Percentiles rank a stretch among this genome's conserved stretches.
phyloP scores from a whole-genome alignment of 2,329 filamentous ascomycete genomes.

The Lachnum nothofagi region DNA sequence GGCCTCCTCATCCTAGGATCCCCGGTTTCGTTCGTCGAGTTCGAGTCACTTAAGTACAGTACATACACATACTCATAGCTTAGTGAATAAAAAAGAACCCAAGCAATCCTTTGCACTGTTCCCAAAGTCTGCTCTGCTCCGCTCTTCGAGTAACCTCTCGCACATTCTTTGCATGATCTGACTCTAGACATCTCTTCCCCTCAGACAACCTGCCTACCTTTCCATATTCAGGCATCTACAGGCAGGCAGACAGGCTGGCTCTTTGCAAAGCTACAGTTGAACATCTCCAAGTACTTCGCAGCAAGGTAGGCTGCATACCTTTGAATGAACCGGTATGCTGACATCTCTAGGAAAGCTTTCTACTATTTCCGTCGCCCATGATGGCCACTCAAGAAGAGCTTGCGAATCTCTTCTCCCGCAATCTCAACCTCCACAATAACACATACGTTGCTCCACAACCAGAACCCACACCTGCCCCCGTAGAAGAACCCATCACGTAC shows the following conservation, averaged over 20 bases:
- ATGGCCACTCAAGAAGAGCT: slow-evolving; percentile 76
- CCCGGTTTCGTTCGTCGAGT: slow-evolving; percentile 24
- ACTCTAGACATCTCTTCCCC: slow-evolving; percentile 25
- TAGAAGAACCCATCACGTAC: slow-evolving; percentile 56
- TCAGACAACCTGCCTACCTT: slow-evolving; percentile 16
- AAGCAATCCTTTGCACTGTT: slow-evolving; percentile 28
- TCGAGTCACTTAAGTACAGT: slow-evolving; percentile 35
- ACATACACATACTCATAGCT: slow-evolving; percentile 33
- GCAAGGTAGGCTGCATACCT: slow-evolving; percentile 30
- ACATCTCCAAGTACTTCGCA: slow-evolving; percentile 23
- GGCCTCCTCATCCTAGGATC: slow-evolving; percentile 8
- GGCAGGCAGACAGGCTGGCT: slow-evolving; percentile 16
- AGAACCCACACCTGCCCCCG: slow-evolving; percentile 25
- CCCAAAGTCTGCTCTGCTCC: slow-evolving; percentile 33
- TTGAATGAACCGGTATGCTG: slow-evolving; percentile 17
- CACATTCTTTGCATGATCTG: slow-evolving; percentile 26
- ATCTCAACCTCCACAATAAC: slow-evolving; percentile 56
- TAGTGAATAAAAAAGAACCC: slow-evolving; percentile 48
- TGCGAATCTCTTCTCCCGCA: slow-evolving; percentile 69
- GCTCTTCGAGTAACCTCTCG: slow-evolving; percentile 25
- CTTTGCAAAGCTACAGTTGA: slow-evolving; percentile 25
- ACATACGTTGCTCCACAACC: slow-evolving; percentile 26
- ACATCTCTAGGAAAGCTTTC: slow-evolving; percentile 28
- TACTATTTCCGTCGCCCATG: slow-evolving; percentile 38
- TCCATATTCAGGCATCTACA: slow-evolving; percentile 9